A percentile compares a stretch with the other conserved stretches of the same genome.
These are phyloP conservation scores for Henckelia pumila DNA, from an alignment of 257 asterid genomes.

Conservation along the genomic window DNA sequence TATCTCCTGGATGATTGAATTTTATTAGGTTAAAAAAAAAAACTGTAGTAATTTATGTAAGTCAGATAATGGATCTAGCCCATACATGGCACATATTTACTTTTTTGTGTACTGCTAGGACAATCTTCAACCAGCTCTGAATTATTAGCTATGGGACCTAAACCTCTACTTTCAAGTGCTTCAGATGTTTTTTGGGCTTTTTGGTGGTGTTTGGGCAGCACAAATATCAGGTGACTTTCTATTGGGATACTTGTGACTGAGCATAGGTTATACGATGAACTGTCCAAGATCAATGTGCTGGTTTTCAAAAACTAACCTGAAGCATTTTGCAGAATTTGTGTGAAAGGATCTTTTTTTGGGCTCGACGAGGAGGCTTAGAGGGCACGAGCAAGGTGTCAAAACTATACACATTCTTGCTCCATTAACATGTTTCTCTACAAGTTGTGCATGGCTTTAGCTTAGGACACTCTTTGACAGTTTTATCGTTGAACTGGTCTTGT, in stretches of 20 bases:
- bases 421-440: neutral
- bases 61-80: neutral
- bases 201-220: neutral
- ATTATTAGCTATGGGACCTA: neutral
- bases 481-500: neutral
- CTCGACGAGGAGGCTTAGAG: neutral
- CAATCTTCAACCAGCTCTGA: constrained; percentile 1
- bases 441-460: neutral
- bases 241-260: neutral
- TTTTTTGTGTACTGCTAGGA: constrained; percentile 1
- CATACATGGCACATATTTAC: neutral
- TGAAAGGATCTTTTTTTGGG: neutral
- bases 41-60: constrained; percentile 14
- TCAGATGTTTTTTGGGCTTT: neutral
- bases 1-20: constrained; percentile 30
- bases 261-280: neutral
- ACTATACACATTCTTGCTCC: neutral
- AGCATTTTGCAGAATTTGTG: neutral
- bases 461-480: neutral
- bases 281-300: neutral
- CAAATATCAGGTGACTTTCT: neutral
- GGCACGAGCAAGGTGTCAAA: neutral
- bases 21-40: constrained; percentile 15
- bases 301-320: neutral
- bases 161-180: neutral